Base-by-base conservation (phyloP, 177 flowering plant species). In the Vitis hybrid region DNA sequence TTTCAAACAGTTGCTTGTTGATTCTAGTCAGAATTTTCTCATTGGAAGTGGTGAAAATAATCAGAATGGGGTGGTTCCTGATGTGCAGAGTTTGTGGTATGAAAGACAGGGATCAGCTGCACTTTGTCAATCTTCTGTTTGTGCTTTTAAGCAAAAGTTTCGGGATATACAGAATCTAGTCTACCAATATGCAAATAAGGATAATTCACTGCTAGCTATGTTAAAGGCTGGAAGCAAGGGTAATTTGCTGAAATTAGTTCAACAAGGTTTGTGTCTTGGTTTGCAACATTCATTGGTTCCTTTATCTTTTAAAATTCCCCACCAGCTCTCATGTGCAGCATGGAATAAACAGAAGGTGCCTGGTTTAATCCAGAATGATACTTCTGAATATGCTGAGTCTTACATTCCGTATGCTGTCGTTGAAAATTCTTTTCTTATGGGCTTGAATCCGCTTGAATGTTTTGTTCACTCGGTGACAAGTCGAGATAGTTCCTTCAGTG, bases 151-250 rank as follows among this genome's bases (percentile, higher is more conserved):
- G 72, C 75, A 80, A 48, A 84, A 86, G 0, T 88, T 83, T 60
- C 75, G 86, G 57, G 93, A 88, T 76, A 73, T 96, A 63, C 91
- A 88, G 51, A 82, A 69, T 57, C 76, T 89, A 50, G 76, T 77
- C 4, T 84, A 76, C 74, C 80, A 76, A 6, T 88, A 88, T 81
- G 84, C 84, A 2, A 68, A 74, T 8, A 82, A 77, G 61, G 85
- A 83, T 56, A 96, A 93, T 63, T 81, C 97, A 4, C 70, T 96
- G 71, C 34, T 96, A 68, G 76, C 87, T 21, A 96, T 93, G 97
- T 68, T 83, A 19, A 87, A 84, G 66, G 86, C 98, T 50, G 98
- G 99, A 51, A 96, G 99, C 83, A 92, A 91, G 78, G 97, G 98
- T 56, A 93, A 75, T 74, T 51, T 92, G 70, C 72, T 69, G 71